phyloP scores from a whole-genome alignment of 805 yeast species.

The Ogataea naganishii region DNA sequence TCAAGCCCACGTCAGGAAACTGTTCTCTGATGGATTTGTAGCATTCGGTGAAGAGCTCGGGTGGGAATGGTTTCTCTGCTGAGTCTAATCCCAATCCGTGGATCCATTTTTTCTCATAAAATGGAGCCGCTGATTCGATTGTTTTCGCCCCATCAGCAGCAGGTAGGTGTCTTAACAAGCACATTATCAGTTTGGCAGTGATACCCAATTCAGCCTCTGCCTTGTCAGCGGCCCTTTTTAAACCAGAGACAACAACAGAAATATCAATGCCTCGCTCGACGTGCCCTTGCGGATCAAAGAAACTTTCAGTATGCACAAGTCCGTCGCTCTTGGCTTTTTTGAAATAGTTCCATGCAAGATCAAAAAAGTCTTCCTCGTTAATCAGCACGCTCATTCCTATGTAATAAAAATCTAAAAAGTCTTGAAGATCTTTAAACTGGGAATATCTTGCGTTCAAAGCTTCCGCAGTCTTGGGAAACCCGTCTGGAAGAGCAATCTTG shows the following conservation, averaged over 20 bases:
- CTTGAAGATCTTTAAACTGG: constrained; percentile 61
- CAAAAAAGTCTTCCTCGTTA: constrained; percentile 63
- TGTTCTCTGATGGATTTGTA: constrained; percentile 38
- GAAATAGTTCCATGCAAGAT: constrained; percentile 71
- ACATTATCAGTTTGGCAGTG: constrained; percentile 69
- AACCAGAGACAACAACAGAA: constrained; percentile 56
- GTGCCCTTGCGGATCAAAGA: constrained; percentile 84
- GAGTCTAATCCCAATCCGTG: constrained; percentile 81
- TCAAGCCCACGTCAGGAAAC: constrained; percentile 49
- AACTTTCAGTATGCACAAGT: constrained; percentile 62
- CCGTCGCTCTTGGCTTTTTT: constrained; percentile 50
- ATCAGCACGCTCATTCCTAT: constrained; percentile 73
- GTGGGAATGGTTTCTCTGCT: constrained; percentile 71
- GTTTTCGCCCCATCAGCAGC: constrained; percentile 49
- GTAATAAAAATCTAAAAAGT: constrained; percentile 70
- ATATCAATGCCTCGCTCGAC: constrained; percentile 55
- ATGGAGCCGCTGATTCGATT: constrained; percentile 42
- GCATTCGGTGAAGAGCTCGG: constrained; percentile 58
- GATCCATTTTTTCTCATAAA: constrained; percentile 48
- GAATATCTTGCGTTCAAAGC: constrained; percentile 52
- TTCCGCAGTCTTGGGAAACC: constrained; percentile 52
- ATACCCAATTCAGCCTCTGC: constrained; percentile 56
- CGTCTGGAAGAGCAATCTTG: constrained; percentile 47
- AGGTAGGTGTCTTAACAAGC: constrained; percentile 70
- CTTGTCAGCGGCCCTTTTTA: constrained; percentile 55